These are phyloP conservation scores for Protostelium mycophagum DNA, from an alignment of 78 protist species.

Conservation along the genomic window DNA sequence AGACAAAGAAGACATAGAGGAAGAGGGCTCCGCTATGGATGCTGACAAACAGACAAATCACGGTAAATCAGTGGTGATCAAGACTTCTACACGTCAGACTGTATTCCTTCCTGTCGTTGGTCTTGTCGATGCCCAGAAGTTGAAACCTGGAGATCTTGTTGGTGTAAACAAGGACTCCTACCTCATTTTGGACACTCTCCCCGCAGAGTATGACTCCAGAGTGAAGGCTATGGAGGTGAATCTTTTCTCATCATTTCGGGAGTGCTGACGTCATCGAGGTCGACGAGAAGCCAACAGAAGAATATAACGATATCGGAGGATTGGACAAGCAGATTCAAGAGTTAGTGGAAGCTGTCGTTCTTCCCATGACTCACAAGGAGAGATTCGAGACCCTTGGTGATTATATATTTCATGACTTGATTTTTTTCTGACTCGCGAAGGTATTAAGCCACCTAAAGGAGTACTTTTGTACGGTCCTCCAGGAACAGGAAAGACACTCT, in stretches of 20 bases:
- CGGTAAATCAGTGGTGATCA: conserved; percentile 66
- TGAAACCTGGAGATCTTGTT: conserved; percentile 98
- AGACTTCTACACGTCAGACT: conserved; percentile 93
- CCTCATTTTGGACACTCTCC: conserved; percentile 93
- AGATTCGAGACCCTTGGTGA: conserved; percentile 90
- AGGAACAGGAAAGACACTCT: conserved; percentile 96
- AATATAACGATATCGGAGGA: conserved; percentile 98
- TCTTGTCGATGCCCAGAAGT: conserved; percentile 85
- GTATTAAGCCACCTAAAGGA: conserved; percentile 81
- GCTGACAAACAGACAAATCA: conserved; percentile 69
- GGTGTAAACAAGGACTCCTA: conserved; percentile 99
- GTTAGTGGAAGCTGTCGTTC: conserved; percentile 95
- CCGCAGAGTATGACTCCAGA: conserved; percentile 97
- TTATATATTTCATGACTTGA: neutral
- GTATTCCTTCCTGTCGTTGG: conserved; percentile 98
- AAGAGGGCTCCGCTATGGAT: conserved; percentile 72
- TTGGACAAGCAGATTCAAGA: conserved; percentile 96
- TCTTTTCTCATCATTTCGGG: neutral
- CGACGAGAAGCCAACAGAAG: conserved; percentile 97
- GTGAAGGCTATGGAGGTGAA: conserved; percentile 98
- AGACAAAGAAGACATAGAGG: conserved; percentile 65
- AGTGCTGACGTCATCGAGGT: conserved; percentile 23
- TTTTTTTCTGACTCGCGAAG: neutral
- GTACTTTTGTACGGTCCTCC: conserved; percentile 94
- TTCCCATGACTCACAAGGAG: conserved; percentile 95